phyloP scores from a whole-genome alignment of 768 basidiomycete genomes.

The Collybia nuda region DNA sequence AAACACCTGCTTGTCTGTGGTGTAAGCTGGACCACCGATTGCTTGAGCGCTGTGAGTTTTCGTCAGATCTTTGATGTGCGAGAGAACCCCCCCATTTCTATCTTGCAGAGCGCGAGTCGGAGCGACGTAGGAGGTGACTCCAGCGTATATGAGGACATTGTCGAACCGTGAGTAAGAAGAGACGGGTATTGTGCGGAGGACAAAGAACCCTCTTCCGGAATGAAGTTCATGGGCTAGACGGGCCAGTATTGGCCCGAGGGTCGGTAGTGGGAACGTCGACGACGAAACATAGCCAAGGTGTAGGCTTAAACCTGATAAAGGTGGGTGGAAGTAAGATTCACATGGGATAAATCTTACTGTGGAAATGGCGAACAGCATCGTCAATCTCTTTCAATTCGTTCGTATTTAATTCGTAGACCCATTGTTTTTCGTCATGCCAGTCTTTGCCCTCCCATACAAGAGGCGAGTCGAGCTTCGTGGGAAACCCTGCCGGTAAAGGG shows the following conservation, averaged over 20 bases:
- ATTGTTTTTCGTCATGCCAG: constrained; percentile 37
- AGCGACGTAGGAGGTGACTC: constrained; percentile 21
- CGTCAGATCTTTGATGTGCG: constrained; percentile 23
- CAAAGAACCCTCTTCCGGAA: constrained; percentile 22
- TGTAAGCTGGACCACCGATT: constrained; percentile 23
- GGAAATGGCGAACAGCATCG: constrained; percentile 31
- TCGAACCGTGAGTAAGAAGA: constrained; percentile 19
- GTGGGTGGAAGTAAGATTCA: background rate
- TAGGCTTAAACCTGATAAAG: constrained; percentile 19
- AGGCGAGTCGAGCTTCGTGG: constrained; percentile 29
- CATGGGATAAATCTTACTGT: constrained; percentile 14
- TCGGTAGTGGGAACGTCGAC: constrained; percentile 21
- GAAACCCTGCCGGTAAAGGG: constrained; percentile 34
- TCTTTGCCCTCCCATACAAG: constrained; percentile 45
- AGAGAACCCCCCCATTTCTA: constrained; percentile 17
- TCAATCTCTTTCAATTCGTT: constrained; percentile 35
- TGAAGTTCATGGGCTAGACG: constrained; percentile 19
- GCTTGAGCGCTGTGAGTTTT: constrained; percentile 10
- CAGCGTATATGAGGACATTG: constrained; percentile 20
- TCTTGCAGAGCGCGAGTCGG: constrained; percentile 19
- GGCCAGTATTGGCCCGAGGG: constrained; percentile 17
- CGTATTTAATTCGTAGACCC: constrained; percentile 33
- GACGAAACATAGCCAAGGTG: constrained; percentile 28
- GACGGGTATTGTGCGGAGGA: constrained; percentile 22
- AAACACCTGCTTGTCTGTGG: constrained; percentile 24